A percentile compares a stretch with the other conserved stretches of the same genome.
These are phyloP conservation scores for Neopestalotiopsis rosae DNA, from an alignment of 2,329 filamentous ascomycete genomes.

Conservation along the genomic window DNA sequence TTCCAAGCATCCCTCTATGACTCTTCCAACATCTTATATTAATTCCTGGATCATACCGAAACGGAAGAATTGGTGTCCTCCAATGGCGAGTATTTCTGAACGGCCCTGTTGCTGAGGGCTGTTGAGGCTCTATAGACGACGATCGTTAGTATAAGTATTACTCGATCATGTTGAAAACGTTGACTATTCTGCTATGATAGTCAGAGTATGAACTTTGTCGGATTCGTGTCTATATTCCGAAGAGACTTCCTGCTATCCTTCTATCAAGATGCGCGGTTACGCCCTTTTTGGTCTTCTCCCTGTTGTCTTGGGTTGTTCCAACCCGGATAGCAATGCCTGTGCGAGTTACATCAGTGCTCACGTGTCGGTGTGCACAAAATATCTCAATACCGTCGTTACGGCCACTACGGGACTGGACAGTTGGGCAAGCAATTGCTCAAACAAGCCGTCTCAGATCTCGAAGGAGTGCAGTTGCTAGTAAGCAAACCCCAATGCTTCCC, in stretches of 20 bases:
- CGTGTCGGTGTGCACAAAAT: slow-evolving; percentile 8
- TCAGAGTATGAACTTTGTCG: not conserved
- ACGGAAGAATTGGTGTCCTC: slow-evolving; percentile 11
- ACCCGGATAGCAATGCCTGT: slow-evolving; percentile 17
- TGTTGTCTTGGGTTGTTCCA: slow-evolving; percentile 9
- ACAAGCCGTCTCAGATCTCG: slow-evolving; percentile 16
- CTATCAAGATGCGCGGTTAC: slow-evolving; percentile 10
- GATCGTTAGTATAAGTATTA: not conserved
- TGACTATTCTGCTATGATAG: not conserved
- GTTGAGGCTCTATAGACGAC: not conserved
- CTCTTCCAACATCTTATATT: not conserved
- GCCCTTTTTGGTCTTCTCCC: slow-evolving; percentile 7
- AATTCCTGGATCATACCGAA: not conserved
- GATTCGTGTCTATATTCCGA: too few relatives aligned
- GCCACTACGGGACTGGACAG: slow-evolving; percentile 9
- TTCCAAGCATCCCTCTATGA: not conserved
- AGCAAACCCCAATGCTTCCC: not conserved
- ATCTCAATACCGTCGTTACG: slow-evolving; percentile 8
- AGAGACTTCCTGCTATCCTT: not conserved
- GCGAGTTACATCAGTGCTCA: slow-evolving; percentile 19
- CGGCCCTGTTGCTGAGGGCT: not conserved
- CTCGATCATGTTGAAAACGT: not conserved
- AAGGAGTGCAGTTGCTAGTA: slow-evolving; percentile 18
- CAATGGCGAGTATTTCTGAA: not conserved
- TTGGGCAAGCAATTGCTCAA: slow-evolving; percentile 16